These are phyloP conservation scores for Hibiscus trionum DNA, from an alignment of 345 rosid species.

Conservation along the genomic window DNA sequence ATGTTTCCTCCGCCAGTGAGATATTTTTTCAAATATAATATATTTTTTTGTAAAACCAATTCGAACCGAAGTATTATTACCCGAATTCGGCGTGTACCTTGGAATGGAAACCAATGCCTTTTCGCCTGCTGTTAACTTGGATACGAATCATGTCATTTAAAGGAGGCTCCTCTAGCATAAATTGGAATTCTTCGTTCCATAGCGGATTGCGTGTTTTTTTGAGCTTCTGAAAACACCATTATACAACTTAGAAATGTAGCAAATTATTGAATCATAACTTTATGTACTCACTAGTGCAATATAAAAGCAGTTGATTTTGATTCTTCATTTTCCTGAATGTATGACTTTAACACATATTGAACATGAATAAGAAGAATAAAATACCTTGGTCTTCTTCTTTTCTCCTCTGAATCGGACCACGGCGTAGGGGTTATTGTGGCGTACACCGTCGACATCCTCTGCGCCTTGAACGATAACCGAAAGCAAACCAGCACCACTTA, in stretches of 20 bases:
- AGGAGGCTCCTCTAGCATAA: conserved; percentile 60
- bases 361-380: too few relatives aligned
- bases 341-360: too few relatives aligned
- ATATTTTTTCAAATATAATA: too few relatives aligned
- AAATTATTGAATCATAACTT: not conserved
- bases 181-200: conserved; percentile 70
- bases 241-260: not conserved
- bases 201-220: conserved; percentile 50
- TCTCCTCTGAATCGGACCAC: conserved; percentile 59
- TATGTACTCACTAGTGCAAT: too few relatives aligned
- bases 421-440: conserved; percentile 59
- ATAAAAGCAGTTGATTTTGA: too few relatives aligned
- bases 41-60: too few relatives aligned
- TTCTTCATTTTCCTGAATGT: not conserved
- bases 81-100: conserved; percentile 25
- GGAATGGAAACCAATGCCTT: conserved; percentile 43
- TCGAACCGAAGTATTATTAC: too few relatives aligned
- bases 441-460: conserved; percentile 58
- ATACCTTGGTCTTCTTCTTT: conserved; percentile 62
- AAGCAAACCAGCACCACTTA: conserved; percentile 53
- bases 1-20: not conserved
- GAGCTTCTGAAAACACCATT: conserved; percentile 32
- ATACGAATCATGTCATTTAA: conserved; percentile 46
- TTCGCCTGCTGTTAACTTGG: conserved; percentile 53
- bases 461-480: conserved; percentile 54